These are phyloP conservation scores for Ambrosia artemisiifolia DNA, from an alignment of 129 eudicot genomes.

Conservation along the genomic window DNA sequence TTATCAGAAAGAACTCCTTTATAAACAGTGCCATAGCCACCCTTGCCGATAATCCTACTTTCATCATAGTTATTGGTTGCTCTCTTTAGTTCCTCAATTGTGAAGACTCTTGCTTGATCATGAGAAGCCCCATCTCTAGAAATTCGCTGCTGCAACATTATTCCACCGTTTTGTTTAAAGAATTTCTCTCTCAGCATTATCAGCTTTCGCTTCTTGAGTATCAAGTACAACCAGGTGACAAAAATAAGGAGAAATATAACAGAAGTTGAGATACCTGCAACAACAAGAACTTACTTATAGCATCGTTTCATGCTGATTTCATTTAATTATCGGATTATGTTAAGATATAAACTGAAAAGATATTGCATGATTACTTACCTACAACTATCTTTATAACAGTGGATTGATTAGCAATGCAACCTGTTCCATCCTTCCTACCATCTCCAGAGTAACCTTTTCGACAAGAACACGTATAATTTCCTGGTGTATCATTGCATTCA, in stretches of 20 bases:
- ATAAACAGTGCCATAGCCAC: constrained; percentile 27
- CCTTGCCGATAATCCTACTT: constrained; percentile 41
- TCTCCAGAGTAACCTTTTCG: constrained; percentile 18
- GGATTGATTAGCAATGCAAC: constrained; percentile 16
- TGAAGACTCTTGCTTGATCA: constrained; percentile 23
- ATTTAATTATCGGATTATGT: neutral
- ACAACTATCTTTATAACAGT: neutral
- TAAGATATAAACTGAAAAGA: neutral
- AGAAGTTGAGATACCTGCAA: constrained; percentile 24
- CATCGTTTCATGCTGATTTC: neutral
- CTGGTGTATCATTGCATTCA: neutral
- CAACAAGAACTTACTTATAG: neutral
- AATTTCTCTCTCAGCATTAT: constrained; percentile 17
- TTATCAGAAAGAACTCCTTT: constrained; percentile 36
- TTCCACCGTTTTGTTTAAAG: constrained; percentile 52
- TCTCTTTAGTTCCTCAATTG: constrained; percentile 29
- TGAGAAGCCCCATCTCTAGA: constrained; percentile 23
- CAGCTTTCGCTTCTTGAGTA: constrained; percentile 30
- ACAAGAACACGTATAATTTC: constrained; percentile 3
- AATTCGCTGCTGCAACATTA: constrained; percentile 34
- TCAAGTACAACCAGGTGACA: constrained; percentile 25
- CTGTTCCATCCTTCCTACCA: constrained; percentile 13
- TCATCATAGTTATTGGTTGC: constrained; percentile 48
- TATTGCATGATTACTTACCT: neutral
- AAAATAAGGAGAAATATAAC: constrained; percentile 6